Conservation (phyloP, 176 grass and related monocot species). For the Oropetium thomaeum region DNA sequence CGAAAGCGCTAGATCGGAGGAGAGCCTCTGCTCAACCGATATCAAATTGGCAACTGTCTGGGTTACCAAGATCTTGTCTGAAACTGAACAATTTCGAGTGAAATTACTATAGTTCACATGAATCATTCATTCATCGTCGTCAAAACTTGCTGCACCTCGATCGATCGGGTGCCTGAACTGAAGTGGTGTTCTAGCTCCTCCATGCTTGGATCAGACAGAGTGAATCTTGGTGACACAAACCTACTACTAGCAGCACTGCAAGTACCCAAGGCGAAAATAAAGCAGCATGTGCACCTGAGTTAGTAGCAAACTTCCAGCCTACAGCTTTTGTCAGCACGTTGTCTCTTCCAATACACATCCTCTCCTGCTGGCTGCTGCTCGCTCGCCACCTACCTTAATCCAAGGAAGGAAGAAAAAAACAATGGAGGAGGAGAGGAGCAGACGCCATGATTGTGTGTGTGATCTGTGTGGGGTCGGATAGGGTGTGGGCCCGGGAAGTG, state of each 20-base stretch:
- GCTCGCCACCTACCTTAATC: not conserved
- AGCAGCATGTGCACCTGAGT: constrained; percentile 33
- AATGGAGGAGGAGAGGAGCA: not conserved
- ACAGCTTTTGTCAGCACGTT: constrained; percentile 29
- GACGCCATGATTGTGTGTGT: constrained; percentile 48
- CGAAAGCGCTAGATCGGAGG: not conserved
- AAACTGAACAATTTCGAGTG: not conserved
- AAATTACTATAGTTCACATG: not conserved
- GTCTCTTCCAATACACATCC: constrained; percentile 15
- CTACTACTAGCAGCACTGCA: not conserved
- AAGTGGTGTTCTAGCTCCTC: not conserved
- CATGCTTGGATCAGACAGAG: not conserved
- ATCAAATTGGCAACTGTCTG: not conserved
- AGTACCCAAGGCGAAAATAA: constrained; percentile 21
- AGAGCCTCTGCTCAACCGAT: not conserved
- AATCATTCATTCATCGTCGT: not conserved
- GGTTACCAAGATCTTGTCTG: not conserved
- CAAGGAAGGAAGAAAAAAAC: not conserved
- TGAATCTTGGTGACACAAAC: constrained; percentile 5
- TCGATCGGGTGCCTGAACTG: not conserved
- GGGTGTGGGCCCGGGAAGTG: constrained; percentile 5
- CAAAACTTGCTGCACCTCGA: too few species aligned
- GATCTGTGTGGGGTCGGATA: constrained; percentile 20
- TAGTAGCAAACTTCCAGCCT: constrained; percentile 28
- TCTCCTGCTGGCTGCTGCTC: not conserved